Evolutionary conservation across 495 filamentous ascomycete genomes (phyloP).

Genomic region (Cercophora newfieldiana): DNA sequence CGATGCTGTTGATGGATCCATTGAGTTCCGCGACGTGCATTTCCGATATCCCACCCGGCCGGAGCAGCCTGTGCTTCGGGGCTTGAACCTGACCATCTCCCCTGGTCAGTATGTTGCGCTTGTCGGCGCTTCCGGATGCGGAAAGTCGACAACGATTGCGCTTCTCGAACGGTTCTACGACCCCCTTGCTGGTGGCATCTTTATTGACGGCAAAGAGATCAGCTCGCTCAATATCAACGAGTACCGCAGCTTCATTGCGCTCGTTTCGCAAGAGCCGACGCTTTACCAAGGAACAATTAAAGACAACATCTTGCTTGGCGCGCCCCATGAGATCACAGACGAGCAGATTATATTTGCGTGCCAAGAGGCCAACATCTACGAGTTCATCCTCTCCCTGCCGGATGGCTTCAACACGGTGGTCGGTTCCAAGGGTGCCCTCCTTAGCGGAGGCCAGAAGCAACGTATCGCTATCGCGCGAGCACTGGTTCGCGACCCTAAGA

Average conservation of each 20-base stretch:
- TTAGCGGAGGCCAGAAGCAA: constrained; percentile 82
- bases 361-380: constrained; percentile 64
- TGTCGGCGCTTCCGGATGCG: constrained; percentile 72
- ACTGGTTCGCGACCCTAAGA: constrained; percentile 67
- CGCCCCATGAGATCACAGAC: constrained; percentile 44
- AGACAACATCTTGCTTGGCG: constrained; percentile 62
- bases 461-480: constrained; percentile 78
- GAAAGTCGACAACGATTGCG: constrained; percentile 73
- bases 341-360: constrained; percentile 60
- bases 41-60: constrained; percentile 66
- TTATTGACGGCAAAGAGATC: constrained; percentile 57
- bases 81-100: constrained; percentile 58
- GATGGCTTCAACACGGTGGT: constrained; percentile 64
- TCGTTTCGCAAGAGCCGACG: constrained; percentile 67
- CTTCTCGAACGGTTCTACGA: constrained; percentile 71
- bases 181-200: constrained; percentile 57
- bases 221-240: constrained; percentile 46
- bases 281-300: constrained; percentile 58
- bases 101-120: constrained; percentile 70
- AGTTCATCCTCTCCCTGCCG: constrained; percentile 66
- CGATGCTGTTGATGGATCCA: constrained; percentile 50
- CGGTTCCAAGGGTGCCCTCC: constrained; percentile 63
- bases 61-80: constrained; percentile 53
- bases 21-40: constrained; percentile 61
- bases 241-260: constrained; percentile 59